phyloP scores from a whole-genome alignment of 148 eudicot genomes.

The Persicaria tinctoria region DNA sequence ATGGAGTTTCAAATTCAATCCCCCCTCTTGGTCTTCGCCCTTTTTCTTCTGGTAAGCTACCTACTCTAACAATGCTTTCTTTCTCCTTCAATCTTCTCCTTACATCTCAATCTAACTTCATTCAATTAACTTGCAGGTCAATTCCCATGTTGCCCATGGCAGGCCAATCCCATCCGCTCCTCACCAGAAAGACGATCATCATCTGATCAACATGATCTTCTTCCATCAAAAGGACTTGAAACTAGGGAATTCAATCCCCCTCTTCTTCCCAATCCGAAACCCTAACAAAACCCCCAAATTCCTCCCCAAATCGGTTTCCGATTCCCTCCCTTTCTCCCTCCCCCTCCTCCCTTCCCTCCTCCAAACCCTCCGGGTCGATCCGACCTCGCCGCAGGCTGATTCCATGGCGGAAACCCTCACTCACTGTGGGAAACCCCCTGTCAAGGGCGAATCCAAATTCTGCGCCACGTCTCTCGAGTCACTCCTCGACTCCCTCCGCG shows the following conservation, averaged over 20 bases:
- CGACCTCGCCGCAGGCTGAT: constrained; percentile 7
- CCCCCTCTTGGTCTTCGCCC: background rate
- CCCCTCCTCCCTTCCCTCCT: constrained; percentile 15
- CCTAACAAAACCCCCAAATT: constrained; percentile 16
- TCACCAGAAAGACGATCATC: background rate
- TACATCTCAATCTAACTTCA: background rate
- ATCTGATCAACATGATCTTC: constrained; percentile 8
- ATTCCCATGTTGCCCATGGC: background rate
- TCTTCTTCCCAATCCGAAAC: constrained; percentile 11
- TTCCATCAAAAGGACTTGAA: constrained; percentile 15
- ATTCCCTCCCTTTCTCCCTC: constrained; percentile 20
- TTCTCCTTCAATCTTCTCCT: background rate
- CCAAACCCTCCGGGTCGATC: constrained; percentile 9
- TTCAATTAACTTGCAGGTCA: background rate
- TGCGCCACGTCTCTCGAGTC: constrained; percentile 45
- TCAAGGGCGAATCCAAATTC: constrained; percentile 28
- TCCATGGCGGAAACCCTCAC: constrained; percentile 23
- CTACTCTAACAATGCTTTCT: background rate
- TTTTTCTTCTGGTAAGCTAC: constrained; percentile 6
- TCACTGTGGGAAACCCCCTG: constrained; percentile 26
- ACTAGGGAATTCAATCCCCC: constrained; percentile 12
- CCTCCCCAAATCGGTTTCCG: constrained; percentile 14
- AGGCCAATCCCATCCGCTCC: background rate
- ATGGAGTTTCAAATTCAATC: background rate
- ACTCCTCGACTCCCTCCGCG: constrained; percentile 27